Evolutionary conservation across 768 basidiomycete species (phyloP), one percentile per base, ranked within the genome.

Genomic region (Pisolithus microcarpus): DNA sequence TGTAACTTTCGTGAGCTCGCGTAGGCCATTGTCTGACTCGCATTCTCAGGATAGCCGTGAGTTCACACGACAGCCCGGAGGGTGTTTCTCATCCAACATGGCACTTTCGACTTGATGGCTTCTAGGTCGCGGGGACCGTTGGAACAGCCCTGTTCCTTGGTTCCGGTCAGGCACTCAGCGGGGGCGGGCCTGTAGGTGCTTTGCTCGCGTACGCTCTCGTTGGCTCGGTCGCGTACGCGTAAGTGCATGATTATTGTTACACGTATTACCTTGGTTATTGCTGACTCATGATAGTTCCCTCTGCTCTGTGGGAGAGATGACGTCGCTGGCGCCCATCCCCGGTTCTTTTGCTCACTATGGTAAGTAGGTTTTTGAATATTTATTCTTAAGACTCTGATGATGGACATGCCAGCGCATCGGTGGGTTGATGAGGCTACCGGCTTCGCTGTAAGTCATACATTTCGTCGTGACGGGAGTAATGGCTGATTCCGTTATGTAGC

Each of bases 271-370:
- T 38, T 31, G 11, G 24, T 40, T 36, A 21, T 18, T 16, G 48
- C 28, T 23, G 28, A 16, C 23, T 0, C 23, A 16, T 26, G 26
- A 44, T 28, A 81, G 79, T 6, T 78, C 81, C 4, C 67, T 87
- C 13, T 83, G 84, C 58, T 77, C 81, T 2, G 63, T 87, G 13
- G 85, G 81, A 31, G 87, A 90, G 68, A 84, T 89, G 85, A 84
- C 85, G n/a, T 80, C 83, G 4, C 78, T 79, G 67, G 86, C 85
- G 1, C 87, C 87, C 2, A 80, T 88, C 44, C 84, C 86, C 4
- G 87, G 87, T 16, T 82, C 84, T 0, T 88, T 87, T 62, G 84
- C 85, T 18, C 84, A 86, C 65, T 87, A 76, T 63, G 81, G 80
- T 78, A 44, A 5, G 71, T 50, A 19, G 10, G 18, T 10, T 24